Conservation (phyloP, 78 protist species). For the Trichosphaerium sp. region DNA sequence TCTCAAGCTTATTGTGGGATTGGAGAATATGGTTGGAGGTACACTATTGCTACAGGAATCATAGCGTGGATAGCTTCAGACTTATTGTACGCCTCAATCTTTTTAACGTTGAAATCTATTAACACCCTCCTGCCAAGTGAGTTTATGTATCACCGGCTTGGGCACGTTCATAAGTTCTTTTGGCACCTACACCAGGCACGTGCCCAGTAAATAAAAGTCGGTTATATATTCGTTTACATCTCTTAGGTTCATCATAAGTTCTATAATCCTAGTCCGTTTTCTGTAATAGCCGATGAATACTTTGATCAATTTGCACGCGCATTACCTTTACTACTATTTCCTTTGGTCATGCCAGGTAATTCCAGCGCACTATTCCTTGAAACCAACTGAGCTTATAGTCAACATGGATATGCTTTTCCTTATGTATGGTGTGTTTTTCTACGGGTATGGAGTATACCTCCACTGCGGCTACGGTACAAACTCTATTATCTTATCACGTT, state of each 20-base stretch:
- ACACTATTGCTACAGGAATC: not conserved
- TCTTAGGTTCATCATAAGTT: slow-evolving; percentile 28
- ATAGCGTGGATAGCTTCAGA: slow-evolving; percentile 17
- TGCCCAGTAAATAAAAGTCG: too few relatives aligned
- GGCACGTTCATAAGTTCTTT: slow-evolving; percentile 6
- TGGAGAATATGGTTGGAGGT: slow-evolving; percentile 4
- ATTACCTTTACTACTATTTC: slow-evolving; percentile 20
- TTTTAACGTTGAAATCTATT: too few relatives aligned
- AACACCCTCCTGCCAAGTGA: too few relatives aligned
- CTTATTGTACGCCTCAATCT: too few relatives aligned
- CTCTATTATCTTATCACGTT: too few relatives aligned
- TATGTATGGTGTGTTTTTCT: slow-evolving; percentile 24
- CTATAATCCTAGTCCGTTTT: slow-evolving; percentile 35
- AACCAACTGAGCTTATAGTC: too few relatives aligned
- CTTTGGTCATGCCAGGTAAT: slow-evolving; percentile 26
- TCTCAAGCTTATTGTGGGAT: slow-evolving; percentile 33
- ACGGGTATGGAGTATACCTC: slow-evolving; percentile 25
- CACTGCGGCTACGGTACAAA: slow-evolving; percentile 40
- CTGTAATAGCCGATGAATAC: slow-evolving; percentile 42
- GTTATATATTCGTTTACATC: too few relatives aligned
- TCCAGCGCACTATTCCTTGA: too few relatives aligned
- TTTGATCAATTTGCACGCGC: slow-evolving; percentile 27
- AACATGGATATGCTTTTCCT: slow-evolving; percentile 33
- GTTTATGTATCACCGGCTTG: slow-evolving; percentile 27
- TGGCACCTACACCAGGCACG: slow-evolving; percentile 31